These are phyloP conservation scores for Akebia trifoliata DNA, from an alignment of 164 flowering plant species.

Conservation along the genomic window DNA sequence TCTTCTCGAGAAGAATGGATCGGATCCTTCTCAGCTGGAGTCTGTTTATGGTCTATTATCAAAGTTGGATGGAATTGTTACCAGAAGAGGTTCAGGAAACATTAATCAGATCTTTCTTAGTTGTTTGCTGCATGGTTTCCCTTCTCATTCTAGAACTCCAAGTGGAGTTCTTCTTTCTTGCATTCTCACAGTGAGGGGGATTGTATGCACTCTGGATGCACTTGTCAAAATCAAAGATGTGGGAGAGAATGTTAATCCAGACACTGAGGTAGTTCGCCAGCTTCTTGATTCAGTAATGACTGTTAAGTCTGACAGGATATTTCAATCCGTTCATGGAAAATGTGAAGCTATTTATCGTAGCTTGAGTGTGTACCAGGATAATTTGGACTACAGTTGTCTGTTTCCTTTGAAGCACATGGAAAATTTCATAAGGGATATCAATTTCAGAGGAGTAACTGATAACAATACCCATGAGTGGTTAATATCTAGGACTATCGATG, in stretches of 20 bases:
- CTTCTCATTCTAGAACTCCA: conserved; percentile 38
- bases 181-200: conserved; percentile 51
- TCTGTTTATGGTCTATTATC: conserved; percentile 43
- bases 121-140: conserved; percentile 81
- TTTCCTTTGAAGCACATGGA: conserved; percentile 67
- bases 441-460: conserved; percentile 32
- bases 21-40: conserved; percentile 31
- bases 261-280: conserved; percentile 37
- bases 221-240: conserved; percentile 39
- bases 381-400: conserved; percentile 39
- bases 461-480: conserved; percentile 46
- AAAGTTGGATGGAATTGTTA: conserved; percentile 40
- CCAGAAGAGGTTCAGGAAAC: conserved; percentile 41
- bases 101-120: conserved; percentile 38
- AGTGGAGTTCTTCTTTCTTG: conserved; percentile 74
- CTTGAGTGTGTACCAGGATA: conserved; percentile 34
- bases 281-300: conserved; percentile 64
- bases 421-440: conserved; percentile 39
- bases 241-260: conserved; percentile 25
- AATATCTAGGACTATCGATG: conserved; percentile 45
- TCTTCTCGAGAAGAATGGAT: conserved; percentile 43
- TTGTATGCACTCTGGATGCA: conserved; percentile 43
- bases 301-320: conserved; percentile 62
- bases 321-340: conserved; percentile 49
- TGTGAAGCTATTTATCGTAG: conserved; percentile 55